phyloP scores from a whole-genome alignment of 208 protist species.

The Trypanosoma avium region DNA sequence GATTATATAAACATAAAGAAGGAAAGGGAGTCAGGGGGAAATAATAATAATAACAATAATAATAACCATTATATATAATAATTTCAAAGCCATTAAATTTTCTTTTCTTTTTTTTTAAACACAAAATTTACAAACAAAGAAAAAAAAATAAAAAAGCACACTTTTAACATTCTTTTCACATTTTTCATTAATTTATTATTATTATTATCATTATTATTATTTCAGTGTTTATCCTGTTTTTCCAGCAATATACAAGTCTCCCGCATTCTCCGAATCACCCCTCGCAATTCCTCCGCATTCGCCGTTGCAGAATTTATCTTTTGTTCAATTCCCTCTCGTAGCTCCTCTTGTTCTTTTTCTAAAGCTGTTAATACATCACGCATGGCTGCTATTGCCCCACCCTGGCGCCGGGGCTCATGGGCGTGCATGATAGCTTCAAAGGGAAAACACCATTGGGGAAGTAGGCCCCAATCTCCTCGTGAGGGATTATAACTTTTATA shows the following conservation, averaged over 20 bases:
- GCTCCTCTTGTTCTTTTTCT: constrained; percentile 45
- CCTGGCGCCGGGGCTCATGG: constrained; percentile 19
- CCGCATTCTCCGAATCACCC: constrained; percentile 34
- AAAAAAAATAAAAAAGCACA: too few relatives aligned
- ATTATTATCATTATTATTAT: not conserved
- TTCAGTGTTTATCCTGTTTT: constrained; percentile 3
- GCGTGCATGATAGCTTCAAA: constrained; percentile 30
- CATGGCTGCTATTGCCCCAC: constrained; percentile 28
- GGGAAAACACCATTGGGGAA: constrained; percentile 29
- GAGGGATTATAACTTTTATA: too few relatives aligned
- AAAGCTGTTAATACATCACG: constrained; percentile 35
- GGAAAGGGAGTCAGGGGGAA: too few relatives aligned
- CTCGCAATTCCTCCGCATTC: constrained; percentile 34
- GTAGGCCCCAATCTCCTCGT: not conserved
- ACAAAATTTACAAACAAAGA: too few relatives aligned
- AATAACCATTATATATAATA: too few relatives aligned
- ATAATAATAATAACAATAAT: too few relatives aligned
- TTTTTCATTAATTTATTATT: not conserved
- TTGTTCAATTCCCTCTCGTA: constrained; percentile 37
- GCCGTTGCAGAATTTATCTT: constrained; percentile 31
- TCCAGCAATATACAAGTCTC: constrained; percentile 34
- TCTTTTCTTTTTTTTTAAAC: too few relatives aligned
- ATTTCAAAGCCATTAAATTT: too few relatives aligned
- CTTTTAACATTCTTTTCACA: not conserved
- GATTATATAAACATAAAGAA: too few relatives aligned